Evolutionary conservation across 768 basidiomycete genomes (phyloP), one percentile per base, ranked within the genome.

Genomic region (Hirschioporus abietinus): DNA sequence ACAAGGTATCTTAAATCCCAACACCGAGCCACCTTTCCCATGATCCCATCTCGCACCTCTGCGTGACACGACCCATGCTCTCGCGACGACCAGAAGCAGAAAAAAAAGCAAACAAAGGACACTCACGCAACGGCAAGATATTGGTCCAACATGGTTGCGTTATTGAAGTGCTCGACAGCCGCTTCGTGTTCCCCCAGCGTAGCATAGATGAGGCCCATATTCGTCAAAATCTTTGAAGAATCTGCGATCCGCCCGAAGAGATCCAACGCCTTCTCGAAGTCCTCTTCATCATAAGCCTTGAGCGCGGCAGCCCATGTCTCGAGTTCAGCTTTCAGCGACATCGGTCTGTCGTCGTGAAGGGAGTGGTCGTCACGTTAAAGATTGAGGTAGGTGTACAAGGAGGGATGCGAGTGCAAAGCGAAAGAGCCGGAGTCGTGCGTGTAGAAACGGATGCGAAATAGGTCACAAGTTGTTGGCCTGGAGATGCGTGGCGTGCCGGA

Each of bases 121-220:
- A 86, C 91, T 77, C 77, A 95, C 83, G 91, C 94, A 67, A 97
- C 89, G 58, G 95, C 93, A 66, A 97, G 85, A 75, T 90, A 97
- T 68, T 86, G 82, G 76, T 99, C 96, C 52, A 95, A 81, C 63
- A 78, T 78, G 7, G 87, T 90, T 9, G 96, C 95, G 57, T 87
- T 86, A 34, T 82, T 79, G 77, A 96, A 98, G 68, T 87, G 83
- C 71, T 93, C 85, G 34, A 97, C 88, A 61, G 95, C 95, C 15
- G 86, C 82, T 74, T 91, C 88, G 73, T 96, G 95, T 73, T 93
- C 89, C 69, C 95, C 92, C 17, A 95, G 82, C 42, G 94, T 96
- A 60, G 96, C 95, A 70, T 92, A 91, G 74, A 99, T 95, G 67
- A 98, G 82, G 17, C 92, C 96, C 80, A 97, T 92, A 75, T 97